phyloP scores from a whole-genome alignment of 1,284 basidiomycete species.

The Tilletiopsis washingtonensis region DNA sequence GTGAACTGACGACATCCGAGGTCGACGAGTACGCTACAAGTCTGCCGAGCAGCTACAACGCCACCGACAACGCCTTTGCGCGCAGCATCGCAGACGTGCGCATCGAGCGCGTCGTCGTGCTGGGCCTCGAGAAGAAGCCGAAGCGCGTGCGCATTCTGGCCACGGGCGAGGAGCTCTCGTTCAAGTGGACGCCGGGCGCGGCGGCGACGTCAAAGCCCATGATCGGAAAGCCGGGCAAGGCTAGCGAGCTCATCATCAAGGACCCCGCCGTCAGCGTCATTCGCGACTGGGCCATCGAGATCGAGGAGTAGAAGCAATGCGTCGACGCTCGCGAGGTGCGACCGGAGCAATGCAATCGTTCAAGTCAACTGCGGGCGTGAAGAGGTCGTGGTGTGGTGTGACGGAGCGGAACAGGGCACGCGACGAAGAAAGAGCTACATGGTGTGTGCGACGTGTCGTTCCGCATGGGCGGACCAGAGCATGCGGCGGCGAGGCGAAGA shows the following conservation, averaged over 20 bases:
- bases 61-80: slow-evolving; percentile 22
- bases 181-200: slow-evolving; percentile 20
- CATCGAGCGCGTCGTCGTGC: slow-evolving; percentile 39
- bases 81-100: slow-evolving; percentile 26
- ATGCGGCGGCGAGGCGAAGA: no score
- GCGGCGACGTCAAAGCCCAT: slow-evolving; percentile 7
- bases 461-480: no score
- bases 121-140: slow-evolving; percentile 25
- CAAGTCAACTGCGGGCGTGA: no score
- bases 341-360: no score
- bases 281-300: slow-evolving; percentile 30
- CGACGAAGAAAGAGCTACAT: no score
- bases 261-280: slow-evolving; percentile 29
- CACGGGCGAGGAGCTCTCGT: slow-evolving; percentile 11
- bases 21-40: neutral
- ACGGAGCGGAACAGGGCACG: no score
- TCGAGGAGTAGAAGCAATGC: slow-evolving; percentile 14
- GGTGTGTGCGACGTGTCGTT: no score
- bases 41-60: neutral
- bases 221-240: slow-evolving; percentile 12
- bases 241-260: slow-evolving; percentile 33
- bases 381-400: no score
- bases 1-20: no score
- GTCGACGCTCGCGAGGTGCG: no score
- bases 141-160: neutral